Evolutionary conservation across 441 rosid genomes (phyloP), one percentile per base, ranked within the genome.

Genomic region (Jatropha multifida): DNA sequence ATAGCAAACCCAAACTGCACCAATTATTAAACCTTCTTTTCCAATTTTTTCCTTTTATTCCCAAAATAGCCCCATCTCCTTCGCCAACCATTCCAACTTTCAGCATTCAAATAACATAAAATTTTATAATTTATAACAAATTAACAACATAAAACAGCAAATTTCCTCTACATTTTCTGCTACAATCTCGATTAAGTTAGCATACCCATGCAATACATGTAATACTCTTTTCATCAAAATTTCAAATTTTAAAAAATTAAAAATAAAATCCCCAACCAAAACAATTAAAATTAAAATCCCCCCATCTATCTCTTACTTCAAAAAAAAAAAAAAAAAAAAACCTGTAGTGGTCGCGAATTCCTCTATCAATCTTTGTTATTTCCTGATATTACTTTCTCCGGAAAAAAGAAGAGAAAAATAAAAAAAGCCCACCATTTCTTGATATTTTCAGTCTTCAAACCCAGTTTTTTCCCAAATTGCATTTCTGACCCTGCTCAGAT

Each of bases 391-490:
- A 32, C 32, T 80, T 77, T 65, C 67, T 68, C 71, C 12, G 60
- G 41, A n/a, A 26, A 65, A 63, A 46, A 72, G 59, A 44, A 0
- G 32, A 32, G 32, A 41, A 68, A 54, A 64, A 59, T 37, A 41
- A 23, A 74, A 58, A 63, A 44, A 3, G 41, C 27, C 46, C 76
- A 26, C 14, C 17, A n/a, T 42, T 64, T 62, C 8, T 49, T 40
- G 18, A 23, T 51, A 0, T 48, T 49, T 56, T 46, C 79, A 94
- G 44, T 96, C 98, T 72, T 92, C 77, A 71, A 91, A 91, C 70
- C 98, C 98, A 48, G 92, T 92, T 81, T 86, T 92, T 76, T 90
- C 89, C 97, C 97, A 92, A 51, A 92, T 89, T 37, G 97, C 87
- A 79, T 92, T 90, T 75, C 97, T 81, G 63, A 92, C 94, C 80